Base-by-base conservation (phyloP, 2,329 filamentous ascomycete genomes). In the Neodidymelliopsis sp. region DNA sequence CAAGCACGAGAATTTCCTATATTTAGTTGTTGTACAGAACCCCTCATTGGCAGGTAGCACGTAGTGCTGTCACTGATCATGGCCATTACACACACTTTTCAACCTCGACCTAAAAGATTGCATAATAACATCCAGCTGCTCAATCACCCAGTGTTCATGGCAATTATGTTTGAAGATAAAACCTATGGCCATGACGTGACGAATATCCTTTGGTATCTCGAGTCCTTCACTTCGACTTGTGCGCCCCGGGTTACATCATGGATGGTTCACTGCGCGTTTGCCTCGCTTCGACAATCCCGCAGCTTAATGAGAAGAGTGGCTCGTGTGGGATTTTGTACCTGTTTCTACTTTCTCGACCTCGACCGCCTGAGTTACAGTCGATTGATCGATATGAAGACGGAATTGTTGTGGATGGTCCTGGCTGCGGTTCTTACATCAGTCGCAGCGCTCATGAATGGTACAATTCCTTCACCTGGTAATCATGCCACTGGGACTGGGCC, bases 1-100 rank as follows among this genome's bases (percentile, higher is more conserved):
- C 2, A 10, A 22, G 8, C n/a, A 29, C 31, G n/a, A 42, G 31
- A 33, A 18, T 4, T 27, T 49, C 9, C n/a, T 33, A 9, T 49
- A 37, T 28, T 34, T 37, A 8, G 33, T 37, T 18, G 33, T 42
- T 33, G 33, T 42, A 36, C 38, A 38, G 19, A 25, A 49, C 18
- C 31, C 33, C 16, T 36, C 30, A 6, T 41, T 30, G 15, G 8
- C 12, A 6, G 12, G 13, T 18, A 18, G 25, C 8, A 30, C 16
- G 4, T 4, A 15, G 23, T 19, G 8, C 8, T 35, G 12, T 22
- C 12, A 28, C 2, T 18, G 4, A 20, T 11, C 22, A 22, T 11
- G 5, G 7, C 34, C 4, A 12, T 12, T 7, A 18, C 5, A 10
- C 13, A 11, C 6, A 31, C 2, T 31, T 13, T 8, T 10, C 13